A percentile compares a stretch with the other conserved stretches of the same genome.
Evolutionary conservation across 2,329 filamentous ascomycete species (phyloP).

Genomic region (Neobulgaria alba): DNA sequence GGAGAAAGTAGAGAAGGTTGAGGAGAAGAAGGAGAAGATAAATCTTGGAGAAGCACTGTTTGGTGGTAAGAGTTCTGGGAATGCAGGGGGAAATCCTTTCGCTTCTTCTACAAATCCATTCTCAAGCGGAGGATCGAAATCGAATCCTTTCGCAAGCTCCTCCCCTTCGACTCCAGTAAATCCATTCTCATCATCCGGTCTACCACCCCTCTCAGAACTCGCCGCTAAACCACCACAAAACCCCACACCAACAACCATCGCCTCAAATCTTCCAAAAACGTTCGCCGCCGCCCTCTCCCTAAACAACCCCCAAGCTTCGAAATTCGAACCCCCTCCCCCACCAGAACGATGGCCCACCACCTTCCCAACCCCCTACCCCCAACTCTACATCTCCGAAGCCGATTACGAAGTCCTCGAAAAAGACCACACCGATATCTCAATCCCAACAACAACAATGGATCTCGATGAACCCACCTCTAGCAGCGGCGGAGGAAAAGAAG

Average conservation of each 20-base stretch:
- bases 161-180: conserved; percentile 34
- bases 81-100: not conserved
- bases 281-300: conserved; percentile 72
- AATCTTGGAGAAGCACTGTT: conserved; percentile 62
- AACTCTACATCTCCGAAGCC: conserved; percentile 74
- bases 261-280: conserved; percentile 42
- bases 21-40: conserved; percentile 28
- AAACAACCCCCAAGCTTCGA: conserved; percentile 40
- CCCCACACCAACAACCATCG: conserved; percentile 2
- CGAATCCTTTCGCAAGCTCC: conserved; percentile 52
- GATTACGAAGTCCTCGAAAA: conserved; percentile 80
- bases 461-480: conserved; percentile 35
- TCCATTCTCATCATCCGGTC: conserved; percentile 35
- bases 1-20: conserved; percentile 1
- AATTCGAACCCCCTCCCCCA: conserved; percentile 27
- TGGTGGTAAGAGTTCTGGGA: conserved; percentile 43
- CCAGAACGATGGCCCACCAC: conserved; percentile 70
- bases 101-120: conserved; percentile 51
- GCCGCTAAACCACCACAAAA: conserved; percentile 36
- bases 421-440: conserved; percentile 40
- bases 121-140: conserved; percentile 35
- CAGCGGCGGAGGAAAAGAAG: conserved; percentile 41
- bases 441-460: conserved; percentile 40
- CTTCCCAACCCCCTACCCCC: conserved; percentile 64
- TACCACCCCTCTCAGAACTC: conserved; percentile 19